Conservation (phyloP, 371 early-diverging fungal genomes). For the Choanephora cucurbitarum region DNA sequence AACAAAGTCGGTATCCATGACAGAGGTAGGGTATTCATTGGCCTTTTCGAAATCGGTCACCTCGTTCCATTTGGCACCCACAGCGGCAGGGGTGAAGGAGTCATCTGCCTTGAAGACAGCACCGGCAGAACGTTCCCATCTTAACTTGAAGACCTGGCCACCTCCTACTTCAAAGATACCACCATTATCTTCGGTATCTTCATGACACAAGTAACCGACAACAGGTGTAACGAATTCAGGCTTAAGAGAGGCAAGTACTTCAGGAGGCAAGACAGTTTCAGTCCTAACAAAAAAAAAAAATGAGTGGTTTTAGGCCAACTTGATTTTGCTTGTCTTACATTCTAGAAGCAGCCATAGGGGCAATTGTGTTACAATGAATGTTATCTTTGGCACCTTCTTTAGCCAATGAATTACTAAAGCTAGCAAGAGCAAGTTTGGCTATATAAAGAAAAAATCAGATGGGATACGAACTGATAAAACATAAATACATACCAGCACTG, state of each 20-base stretch:
- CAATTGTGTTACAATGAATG: conserved; percentile 91
- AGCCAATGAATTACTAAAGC: conserved; percentile 90
- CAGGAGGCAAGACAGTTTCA: conserved; percentile 95
- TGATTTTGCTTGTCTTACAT: conserved; percentile 56
- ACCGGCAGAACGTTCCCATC: conserved; percentile 93
- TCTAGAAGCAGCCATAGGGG: conserved; percentile 96
- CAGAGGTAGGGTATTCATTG: conserved; percentile 72
- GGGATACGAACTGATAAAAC: background rate
- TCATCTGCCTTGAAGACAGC: conserved; percentile 91
- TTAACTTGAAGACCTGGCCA: conserved; percentile 90
- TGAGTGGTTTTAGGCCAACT: background rate
- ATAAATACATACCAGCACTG: conserved; percentile 55
- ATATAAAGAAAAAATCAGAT: conserved; percentile 3
- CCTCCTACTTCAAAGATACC: conserved; percentile 93
- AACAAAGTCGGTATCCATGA: conserved; percentile 87
- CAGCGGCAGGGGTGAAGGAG: conserved; percentile 83
- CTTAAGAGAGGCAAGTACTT: conserved; percentile 89
- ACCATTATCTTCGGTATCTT: conserved; percentile 84
- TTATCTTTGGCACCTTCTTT: conserved; percentile 94
- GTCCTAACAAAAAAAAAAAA: conserved; percentile 35
- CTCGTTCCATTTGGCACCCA: conserved; percentile 71
- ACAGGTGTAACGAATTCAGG: conserved; percentile 97
- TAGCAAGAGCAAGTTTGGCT: conserved; percentile 94
- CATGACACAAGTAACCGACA: conserved; percentile 92
- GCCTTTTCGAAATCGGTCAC: conserved; percentile 75